phyloP scores from a whole-genome alignment of 306 rosid species.

The Calophaca sinica region DNA sequence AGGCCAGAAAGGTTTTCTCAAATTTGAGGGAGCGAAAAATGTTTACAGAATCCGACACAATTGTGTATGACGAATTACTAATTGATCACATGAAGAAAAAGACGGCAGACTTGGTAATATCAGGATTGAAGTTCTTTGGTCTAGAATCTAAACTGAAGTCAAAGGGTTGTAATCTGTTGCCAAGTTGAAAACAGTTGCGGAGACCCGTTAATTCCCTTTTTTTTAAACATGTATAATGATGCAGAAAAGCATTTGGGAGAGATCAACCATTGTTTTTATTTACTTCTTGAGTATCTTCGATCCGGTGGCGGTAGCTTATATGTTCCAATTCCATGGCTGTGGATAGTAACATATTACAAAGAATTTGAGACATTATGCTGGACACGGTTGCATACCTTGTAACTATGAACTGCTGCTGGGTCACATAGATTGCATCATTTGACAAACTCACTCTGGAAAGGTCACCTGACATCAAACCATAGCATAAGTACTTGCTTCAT shows the following conservation, averaged over 20 bases:
- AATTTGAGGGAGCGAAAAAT: constrained; percentile 61
- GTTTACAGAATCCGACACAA: constrained; percentile 71
- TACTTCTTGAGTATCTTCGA: background rate
- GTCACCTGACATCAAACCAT: no score
- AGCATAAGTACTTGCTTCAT: no score
- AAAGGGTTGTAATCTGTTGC: constrained; percentile 64
- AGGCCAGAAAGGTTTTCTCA: constrained; percentile 78
- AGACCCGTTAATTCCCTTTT: background rate
- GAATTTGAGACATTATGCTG: background rate
- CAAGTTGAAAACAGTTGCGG: constrained; percentile 50
- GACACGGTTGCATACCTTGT: background rate
- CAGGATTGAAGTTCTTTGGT: constrained; percentile 84
- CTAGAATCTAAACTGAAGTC: constrained; percentile 81
- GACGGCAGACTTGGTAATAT: constrained; percentile 76
- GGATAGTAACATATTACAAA: background rate
- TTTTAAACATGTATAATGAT: background rate
- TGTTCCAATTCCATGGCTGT: background rate
- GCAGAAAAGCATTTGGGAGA: constrained; percentile 24
- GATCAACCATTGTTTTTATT: background rate
- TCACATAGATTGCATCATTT: no score
- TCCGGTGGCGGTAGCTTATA: background rate
- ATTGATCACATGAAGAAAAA: constrained; percentile 86
- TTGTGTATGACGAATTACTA: constrained; percentile 76
- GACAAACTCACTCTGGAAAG: no score
- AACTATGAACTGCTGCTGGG: background rate